A percentile compares a stretch with the other conserved stretches of the same genome.
phyloP scores from a whole-genome alignment of 768 basidiomycete species.

The Gymnopilus junonius region DNA sequence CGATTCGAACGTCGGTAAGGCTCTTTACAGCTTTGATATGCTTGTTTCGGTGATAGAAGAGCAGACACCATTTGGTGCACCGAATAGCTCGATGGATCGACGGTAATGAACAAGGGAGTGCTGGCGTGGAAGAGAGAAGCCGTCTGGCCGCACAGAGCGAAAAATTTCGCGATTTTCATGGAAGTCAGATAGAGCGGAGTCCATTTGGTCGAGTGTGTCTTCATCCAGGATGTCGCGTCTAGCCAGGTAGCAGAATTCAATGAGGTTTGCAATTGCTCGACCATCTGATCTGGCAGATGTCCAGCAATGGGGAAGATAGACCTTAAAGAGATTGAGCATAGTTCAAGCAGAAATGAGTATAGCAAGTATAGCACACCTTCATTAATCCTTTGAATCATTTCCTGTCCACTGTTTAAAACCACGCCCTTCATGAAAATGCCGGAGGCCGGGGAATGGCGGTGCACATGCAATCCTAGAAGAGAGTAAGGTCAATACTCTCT shows the following conservation, averaged over 20 bases:
- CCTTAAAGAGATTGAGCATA: constrained; percentile 5
- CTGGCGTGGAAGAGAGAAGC: constrained; percentile 26
- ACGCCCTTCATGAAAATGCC: constrained; percentile 30
- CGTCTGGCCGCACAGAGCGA: constrained; percentile 13
- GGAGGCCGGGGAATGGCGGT: constrained; percentile 25
- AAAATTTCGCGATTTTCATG: constrained; percentile 35
- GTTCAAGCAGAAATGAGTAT: neutral
- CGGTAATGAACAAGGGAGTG: constrained; percentile 28
- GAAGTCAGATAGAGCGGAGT: constrained; percentile 19
- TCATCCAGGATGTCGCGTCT: constrained; percentile 17
- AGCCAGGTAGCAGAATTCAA: constrained; percentile 40
- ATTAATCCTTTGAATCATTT: constrained; percentile 40
- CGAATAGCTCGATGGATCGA: constrained; percentile 21
- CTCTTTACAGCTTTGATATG: constrained; percentile 38
- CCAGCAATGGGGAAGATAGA: constrained; percentile 24
- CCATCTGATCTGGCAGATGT: constrained; percentile 17
- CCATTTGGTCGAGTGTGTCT: neutral
- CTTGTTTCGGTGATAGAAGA: constrained; percentile 37
- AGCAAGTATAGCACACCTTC: constrained; percentile 28
- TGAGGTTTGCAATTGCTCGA: constrained; percentile 27
- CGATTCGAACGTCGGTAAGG: constrained; percentile 37
- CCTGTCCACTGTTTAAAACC: constrained; percentile 41
- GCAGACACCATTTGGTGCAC: constrained; percentile 32
- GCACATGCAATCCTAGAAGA: constrained; percentile 22
- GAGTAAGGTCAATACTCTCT: neutral